Base-by-base conservation (phyloP, 352 stramenopile species). In the Halophytophthora batemanensis region DNA sequence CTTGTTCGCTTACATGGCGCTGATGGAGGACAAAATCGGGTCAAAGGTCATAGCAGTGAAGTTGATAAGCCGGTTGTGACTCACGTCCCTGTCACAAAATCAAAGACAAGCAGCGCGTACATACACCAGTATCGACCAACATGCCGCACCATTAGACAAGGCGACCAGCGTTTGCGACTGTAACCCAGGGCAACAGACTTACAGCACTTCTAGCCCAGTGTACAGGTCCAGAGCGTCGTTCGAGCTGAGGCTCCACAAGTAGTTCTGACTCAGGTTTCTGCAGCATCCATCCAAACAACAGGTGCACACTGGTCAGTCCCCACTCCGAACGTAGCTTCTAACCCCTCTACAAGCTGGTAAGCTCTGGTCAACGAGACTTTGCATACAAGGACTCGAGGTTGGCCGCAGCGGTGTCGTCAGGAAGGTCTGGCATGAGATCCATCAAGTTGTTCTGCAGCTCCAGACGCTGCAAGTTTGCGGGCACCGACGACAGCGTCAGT, bases 201-300 rank as follows among this genome's bases (percentile, higher is more conserved):
- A 87, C 77, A 87, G 55, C 5, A 63, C 58, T 1, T 65, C 52
- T 21, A 88, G 66, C 1, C 57, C 50, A 0, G 56, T 50, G 37
- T 77, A 88, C n/a, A 63, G 70, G 7, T 35, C 46, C 10, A 88
- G 57, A n/a, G 73, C 61, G 14, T 71, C 69, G 40, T 77, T 82
- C 4, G 69, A 74, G 12, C 74, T 56, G 3, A 88, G 59, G 14
- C 66, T 71, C 77, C 77, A 88, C 11, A 88, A 48, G 45, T 69
- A 73, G 38, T 88, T 88, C 29, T 64, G 64, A 31, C 77, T 88
- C 61, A 88, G 45, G 28, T 88, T 86, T 13, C 77, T 88, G 38
- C 15, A 39, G 0, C 47, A 29, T 1, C 8, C 10, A 49, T 17
- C 51, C 0, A 36, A 15, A n/a, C 14, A 53, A 18, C 37, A 44